Conservation (phyloP, 768 basidiomycete genomes). For the Calocera cornea region DNA sequence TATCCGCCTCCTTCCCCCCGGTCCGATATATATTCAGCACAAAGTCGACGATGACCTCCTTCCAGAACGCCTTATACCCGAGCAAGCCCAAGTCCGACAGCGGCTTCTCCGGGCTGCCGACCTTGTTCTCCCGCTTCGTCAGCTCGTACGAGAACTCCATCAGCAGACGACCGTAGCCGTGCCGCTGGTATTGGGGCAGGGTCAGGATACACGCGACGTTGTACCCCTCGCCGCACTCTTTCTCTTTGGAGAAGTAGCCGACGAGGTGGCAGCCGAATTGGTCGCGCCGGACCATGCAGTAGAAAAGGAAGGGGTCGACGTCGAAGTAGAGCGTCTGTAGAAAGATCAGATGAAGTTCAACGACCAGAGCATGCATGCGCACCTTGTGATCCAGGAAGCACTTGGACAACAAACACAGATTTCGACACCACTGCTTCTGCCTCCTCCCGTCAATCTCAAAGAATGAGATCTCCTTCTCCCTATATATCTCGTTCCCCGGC, state of each 20-base stretch:
- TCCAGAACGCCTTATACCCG: constrained; percentile 93
- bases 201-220: constrained; percentile 98
- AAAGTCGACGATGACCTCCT: constrained; percentile 86
- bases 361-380: constrained; percentile 11
- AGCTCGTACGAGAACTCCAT: constrained; percentile 99
- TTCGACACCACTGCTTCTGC: constrained; percentile 92
- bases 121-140: constrained; percentile 88
- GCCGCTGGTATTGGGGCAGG: constrained; percentile 94
- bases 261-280: constrained; percentile 84
- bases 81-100: constrained; percentile 86
- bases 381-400: constrained; percentile 93
- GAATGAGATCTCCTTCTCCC: constrained; percentile 91
- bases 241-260: constrained; percentile 98
- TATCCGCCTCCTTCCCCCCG: constrained; percentile 46
- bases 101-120: constrained; percentile 96
- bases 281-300: constrained; percentile 93
- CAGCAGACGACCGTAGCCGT: constrained; percentile 86
- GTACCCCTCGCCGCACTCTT: constrained; percentile 94
- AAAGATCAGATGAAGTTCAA: constrained; percentile 10
- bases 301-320: constrained; percentile 99
- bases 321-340: constrained; percentile 97
- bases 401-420: constrained; percentile 90
- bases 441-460: constrained; percentile 97
- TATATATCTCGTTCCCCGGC: constrained; percentile 98
- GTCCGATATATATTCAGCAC: constrained; percentile 42